These are phyloP conservation scores for Starmerella riodocensis DNA, from an alignment of 805 yeast species.

Conservation along the genomic window DNA sequence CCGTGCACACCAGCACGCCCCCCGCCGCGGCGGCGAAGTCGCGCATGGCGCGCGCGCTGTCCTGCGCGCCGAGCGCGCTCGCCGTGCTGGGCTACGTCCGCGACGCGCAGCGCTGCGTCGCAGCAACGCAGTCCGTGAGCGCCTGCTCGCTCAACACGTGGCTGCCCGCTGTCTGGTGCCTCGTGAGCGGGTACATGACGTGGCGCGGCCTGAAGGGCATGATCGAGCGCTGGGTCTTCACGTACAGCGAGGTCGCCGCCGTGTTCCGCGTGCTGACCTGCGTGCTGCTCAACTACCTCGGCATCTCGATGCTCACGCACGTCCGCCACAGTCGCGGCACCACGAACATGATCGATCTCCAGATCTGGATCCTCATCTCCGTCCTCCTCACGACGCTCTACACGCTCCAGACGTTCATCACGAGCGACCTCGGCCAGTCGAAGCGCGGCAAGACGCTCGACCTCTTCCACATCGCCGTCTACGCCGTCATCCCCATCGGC, in stretches of 20 bases:
- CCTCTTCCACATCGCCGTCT: slow-evolving; percentile 76
- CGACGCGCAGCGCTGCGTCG: slow-evolving; percentile 25
- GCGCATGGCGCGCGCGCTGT: slow-evolving; percentile 48
- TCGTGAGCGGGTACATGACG: slow-evolving; percentile 73
- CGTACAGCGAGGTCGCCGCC: slow-evolving; percentile 77
- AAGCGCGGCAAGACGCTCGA: slow-evolving; percentile 52
- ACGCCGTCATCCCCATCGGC: slow-evolving; percentile 97
- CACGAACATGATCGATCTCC: slow-evolving; percentile 58
- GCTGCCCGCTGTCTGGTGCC: slow-evolving; percentile 54
- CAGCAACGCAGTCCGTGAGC: slow-evolving; percentile 4
- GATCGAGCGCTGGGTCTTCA: slow-evolving; percentile 84
- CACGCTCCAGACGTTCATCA: slow-evolving; percentile 76
- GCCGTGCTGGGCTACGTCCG: slow-evolving; percentile 32
- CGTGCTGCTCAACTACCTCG: slow-evolving; percentile 56
- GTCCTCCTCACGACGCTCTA: slow-evolving; percentile 69
- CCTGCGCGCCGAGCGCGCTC: slow-evolving; percentile 51
- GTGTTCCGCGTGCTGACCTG: slow-evolving; percentile 74
- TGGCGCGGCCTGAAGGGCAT: slow-evolving; percentile 76
- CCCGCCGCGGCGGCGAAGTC: slow-evolving; percentile 44
- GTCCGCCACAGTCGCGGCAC: slow-evolving; percentile 41
- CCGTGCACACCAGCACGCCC: slow-evolving; percentile 56
- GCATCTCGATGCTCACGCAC: slow-evolving; percentile 54
- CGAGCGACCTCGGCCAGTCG: slow-evolving; percentile 39
- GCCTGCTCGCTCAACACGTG: slow-evolving; percentile 19
- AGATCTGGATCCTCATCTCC: slow-evolving; percentile 85